Base-by-base conservation (phyloP, 495 filamentous ascomycete species). In the Zalerion maritima region DNA sequence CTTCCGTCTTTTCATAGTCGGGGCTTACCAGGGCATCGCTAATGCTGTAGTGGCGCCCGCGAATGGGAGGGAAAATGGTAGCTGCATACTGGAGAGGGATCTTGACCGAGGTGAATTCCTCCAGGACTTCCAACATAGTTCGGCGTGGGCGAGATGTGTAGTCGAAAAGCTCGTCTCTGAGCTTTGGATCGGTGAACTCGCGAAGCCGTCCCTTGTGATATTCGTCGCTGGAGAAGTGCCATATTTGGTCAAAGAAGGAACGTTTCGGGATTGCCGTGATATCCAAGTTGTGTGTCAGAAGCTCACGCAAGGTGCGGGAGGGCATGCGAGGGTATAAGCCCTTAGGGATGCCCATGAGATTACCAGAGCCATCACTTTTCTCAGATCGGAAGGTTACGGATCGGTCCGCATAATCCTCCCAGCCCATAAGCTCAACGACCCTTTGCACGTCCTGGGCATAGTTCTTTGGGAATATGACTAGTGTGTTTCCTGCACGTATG, bases 101-200 rank as follows among this genome's bases (percentile, higher is more conserved):
- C 32, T 71, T 72, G 25, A 96, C 80, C 4, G 68, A 71, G 27
- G 79, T 65, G 46, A 99, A 96, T 36, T 99, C 89, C 24, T 84
- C 71, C 14, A 99, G 60, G 1, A 93, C 74, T 47, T 99, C 89
- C 5, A 99, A 51, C 39, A 94, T 91, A 37, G 76, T 86, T 23
- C 89, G 75, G 26, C 89, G 75, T 5, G 89, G 87, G 5, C 91
- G 78, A 3, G 84, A 83, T 1, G 86, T 87, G 49, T 96, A 99
- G 47, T 99, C 91, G 57, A 78, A 94, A 11, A 91, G 71, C 36
- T 99, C 91, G 41, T 96, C 84, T 6, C 81, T 64, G 46, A 75
- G 79, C 11, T 75, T 63, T 0, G 79, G 70, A 31, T 75, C 64
- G 0, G 73, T 73, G 37, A 99, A 91, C 38, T 96, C 87, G 2